Conservation (phyloP, 2,329 filamentous ascomycete species). For the Penicillium rolfsii region DNA sequence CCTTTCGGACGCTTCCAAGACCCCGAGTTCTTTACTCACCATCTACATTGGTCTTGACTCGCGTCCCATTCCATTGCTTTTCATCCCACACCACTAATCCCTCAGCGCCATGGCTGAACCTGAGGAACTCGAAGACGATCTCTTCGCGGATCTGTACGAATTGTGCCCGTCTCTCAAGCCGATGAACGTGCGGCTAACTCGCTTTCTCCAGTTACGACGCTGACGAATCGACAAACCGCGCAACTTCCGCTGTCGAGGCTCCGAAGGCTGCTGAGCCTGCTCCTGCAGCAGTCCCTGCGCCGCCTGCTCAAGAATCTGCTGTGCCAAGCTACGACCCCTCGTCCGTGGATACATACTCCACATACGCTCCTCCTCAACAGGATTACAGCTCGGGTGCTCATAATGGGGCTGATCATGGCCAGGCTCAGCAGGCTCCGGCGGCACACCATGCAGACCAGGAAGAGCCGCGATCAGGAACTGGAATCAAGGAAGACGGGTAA, state of each 20-base stretch:
- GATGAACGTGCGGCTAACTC: slow-evolving; percentile 15
- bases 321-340: slow-evolving; percentile 39
- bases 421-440: slow-evolving; percentile 21
- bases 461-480: slow-evolving; percentile 47
- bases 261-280: slow-evolving; percentile 43
- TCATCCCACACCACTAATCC: neutral
- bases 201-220: slow-evolving; percentile 63
- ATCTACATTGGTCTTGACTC: neutral
- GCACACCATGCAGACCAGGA: slow-evolving; percentile 37
- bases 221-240: slow-evolving; percentile 57
- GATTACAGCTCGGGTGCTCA: slow-evolving; percentile 32
- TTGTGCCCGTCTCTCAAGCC: neutral
- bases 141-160: slow-evolving; percentile 89
- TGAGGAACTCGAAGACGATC: slow-evolving; percentile 87
- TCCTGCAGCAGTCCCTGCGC: slow-evolving; percentile 35
- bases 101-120: slow-evolving; percentile 69
- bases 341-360: slow-evolving; percentile 32
- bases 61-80: slow-evolving; percentile 6
- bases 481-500: slow-evolving; percentile 91
- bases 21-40: neutral
- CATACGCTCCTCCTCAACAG: slow-evolving; percentile 28
- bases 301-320: slow-evolving; percentile 37
- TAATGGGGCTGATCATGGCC: slow-evolving; percentile 33
- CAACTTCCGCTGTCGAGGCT: slow-evolving; percentile 37
- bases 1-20: neutral